Percentiles rank a stretch among this genome's conserved stretches.
These are phyloP conservation scores for Cutaneotrichosporon curvatum DNA, from an alignment of 1,284 basidiomycete genomes.

Conservation along the genomic window DNA sequence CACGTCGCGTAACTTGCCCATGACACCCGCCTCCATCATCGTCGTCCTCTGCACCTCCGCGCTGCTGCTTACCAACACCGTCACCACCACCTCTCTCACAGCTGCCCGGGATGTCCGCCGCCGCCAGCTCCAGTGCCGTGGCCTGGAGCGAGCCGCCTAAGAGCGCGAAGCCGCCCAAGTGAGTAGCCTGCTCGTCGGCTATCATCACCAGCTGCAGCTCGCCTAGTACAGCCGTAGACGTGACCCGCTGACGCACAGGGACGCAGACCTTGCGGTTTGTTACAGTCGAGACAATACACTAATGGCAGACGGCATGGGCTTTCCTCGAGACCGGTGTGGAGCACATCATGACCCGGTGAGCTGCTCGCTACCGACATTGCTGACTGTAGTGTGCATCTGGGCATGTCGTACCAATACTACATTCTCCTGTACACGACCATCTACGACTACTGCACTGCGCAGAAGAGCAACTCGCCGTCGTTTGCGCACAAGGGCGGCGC, in stretches of 20 bases:
- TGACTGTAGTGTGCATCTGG: conserved; percentile 59
- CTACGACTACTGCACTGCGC: conserved; percentile 86
- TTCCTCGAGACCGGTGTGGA: conserved; percentile 85
- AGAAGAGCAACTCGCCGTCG: conserved; percentile 10
- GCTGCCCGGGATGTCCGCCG: conserved; percentile 5
- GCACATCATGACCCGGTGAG: conserved; percentile 74
- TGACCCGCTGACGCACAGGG: conserved; percentile 18
- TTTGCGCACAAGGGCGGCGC: conserved; percentile 62
- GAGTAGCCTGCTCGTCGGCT: too few relatives aligned
- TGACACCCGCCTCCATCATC: not conserved
- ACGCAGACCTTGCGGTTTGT: conserved; percentile 29
- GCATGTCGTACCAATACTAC: conserved; percentile 86
- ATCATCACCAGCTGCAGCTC: too few relatives aligned
- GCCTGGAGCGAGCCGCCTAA: conserved; percentile 20
- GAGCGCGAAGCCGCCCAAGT: conserved; percentile 36
- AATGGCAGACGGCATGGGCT: conserved; percentile 67
- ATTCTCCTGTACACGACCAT: conserved; percentile 88
- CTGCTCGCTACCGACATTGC: not conserved
- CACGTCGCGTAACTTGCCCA: too few relatives aligned
- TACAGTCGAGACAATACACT: not conserved
- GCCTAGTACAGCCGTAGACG: too few relatives aligned
- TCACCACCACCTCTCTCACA: not conserved
- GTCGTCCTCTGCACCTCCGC: not conserved
- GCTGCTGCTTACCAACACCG: not conserved
- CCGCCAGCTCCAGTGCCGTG: conserved; percentile 5